Conservation (phyloP, 371 early-diverging fungal species). For the Conidiobolus incongruus region DNA sequence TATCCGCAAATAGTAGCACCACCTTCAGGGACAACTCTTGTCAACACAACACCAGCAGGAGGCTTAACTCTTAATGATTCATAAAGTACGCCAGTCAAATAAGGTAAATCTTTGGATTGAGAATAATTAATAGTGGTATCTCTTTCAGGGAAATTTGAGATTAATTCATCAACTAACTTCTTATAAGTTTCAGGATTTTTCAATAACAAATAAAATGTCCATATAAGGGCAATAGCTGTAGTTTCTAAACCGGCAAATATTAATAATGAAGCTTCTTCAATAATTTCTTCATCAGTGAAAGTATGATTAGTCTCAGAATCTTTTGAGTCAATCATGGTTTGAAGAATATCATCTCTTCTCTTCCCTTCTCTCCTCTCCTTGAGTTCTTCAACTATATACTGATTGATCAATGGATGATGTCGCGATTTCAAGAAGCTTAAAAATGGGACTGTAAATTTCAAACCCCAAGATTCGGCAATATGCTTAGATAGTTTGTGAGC, state of each 20-base stretch:
- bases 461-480: too few species aligned
- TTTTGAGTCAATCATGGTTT: constrained; percentile 7
- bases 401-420: too few species aligned
- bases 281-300: neutral
- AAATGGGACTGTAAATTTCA: too few species aligned
- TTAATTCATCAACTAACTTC: neutral
- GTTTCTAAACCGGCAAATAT: neutral
- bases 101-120: neutral
- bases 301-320: constrained; percentile 4
- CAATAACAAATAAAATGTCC: neutral
- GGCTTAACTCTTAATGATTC: constrained; percentile 2
- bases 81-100: constrained; percentile 1
- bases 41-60: constrained; percentile 3
- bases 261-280: neutral
- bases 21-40: constrained; percentile 8
- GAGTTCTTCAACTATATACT: too few species aligned
- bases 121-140: neutral
- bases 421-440: too few species aligned
- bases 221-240: neutral
- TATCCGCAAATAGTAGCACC: constrained; percentile 9
- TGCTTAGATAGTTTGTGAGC: too few species aligned
- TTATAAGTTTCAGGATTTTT: constrained; percentile 1
- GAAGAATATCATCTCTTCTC: constrained; percentile 6
- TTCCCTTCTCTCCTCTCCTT: too few species aligned
- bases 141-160: neutral